Evolutionary conservation across 345 rosid species (phyloP), one percentile per base, ranked within the genome.

Genomic region (Chamaenerion angustifolium): DNA sequence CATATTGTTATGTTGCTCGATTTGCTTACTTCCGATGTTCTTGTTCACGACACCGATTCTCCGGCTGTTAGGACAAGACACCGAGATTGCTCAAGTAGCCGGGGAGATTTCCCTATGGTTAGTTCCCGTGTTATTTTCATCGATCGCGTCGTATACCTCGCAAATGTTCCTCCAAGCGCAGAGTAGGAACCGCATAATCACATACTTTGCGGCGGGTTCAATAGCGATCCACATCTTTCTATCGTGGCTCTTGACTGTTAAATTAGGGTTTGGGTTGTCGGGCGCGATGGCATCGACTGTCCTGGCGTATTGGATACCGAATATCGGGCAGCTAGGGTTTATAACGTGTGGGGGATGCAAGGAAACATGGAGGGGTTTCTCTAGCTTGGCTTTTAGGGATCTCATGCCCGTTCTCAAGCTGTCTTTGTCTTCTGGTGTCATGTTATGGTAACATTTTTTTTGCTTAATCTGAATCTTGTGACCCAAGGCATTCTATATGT

Each of bases 131-230:
- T 16, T 68, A 55, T 68, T 75, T 21, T 54, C 85, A 14, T 76
- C 59, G 52, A 51, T 74, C 10, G 8, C 52, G 13, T 79, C 83
- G 0, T 81, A 56, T 43, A 83, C 88, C 56, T 81, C 90, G 71
- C 94, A 88, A 65, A 77, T 77, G 82, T 83, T 75, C 59, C 73
- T 88, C 21, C 90, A 88, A 66, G 79, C 90, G 6, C 92, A 84
- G 66, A 79, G 88, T 78, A 83, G 74, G 72, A 88, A 83, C 72
- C 51, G 42, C 54, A 74, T 88, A 16, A 81, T 88, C 59, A 69
- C 85, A 0, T 88, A 76, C 68, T 65, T 67, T 56, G 83, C 85
- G 0, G 85, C 80, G 0, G 42, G 57, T 42, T 49, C 94, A 0
- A 44, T 79, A 6, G 42, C 42, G 0, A 56, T 81, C 53, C 94